Evolutionary conservation across 2,329 filamentous ascomycete genomes (phyloP).

Genomic region (Diaporthe sp.): DNA sequence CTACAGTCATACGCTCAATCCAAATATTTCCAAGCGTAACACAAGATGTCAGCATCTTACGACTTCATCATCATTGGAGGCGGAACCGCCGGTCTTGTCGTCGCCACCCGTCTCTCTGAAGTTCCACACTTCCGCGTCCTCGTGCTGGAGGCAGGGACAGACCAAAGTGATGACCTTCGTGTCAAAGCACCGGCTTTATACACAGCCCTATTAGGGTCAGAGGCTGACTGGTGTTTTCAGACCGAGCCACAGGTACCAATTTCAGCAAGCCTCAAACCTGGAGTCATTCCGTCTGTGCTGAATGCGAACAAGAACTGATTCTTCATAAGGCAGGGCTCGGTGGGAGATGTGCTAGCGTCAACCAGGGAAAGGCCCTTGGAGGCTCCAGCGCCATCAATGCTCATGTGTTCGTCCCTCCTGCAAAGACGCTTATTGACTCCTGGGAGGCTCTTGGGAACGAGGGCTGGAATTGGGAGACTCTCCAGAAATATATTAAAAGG

Average conservation of each 20-base stretch:
- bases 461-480: slow-evolving; percentile 60
- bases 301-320: neutral
- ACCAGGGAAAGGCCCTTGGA: slow-evolving; percentile 52
- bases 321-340: neutral
- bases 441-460: slow-evolving; percentile 66
- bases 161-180: slow-evolving; percentile 49
- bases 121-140: slow-evolving; percentile 50
- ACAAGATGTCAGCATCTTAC: slow-evolving; percentile 44
- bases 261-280: neutral
- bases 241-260: slow-evolving; percentile 50
- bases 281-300: too few species aligned
- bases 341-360: neutral
- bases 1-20: too few species aligned
- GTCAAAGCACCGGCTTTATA: slow-evolving; percentile 53
- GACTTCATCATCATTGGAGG: slow-evolving; percentile 63
- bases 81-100: slow-evolving; percentile 61
- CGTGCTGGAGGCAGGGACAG: slow-evolving; percentile 54
- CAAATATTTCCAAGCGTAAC: too few species aligned
- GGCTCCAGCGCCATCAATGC: slow-evolving; percentile 57
- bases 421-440: slow-evolving; percentile 61
- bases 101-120: slow-evolving; percentile 57
- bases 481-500: slow-evolving; percentile 45
- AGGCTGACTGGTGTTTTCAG: slow-evolving; percentile 56
- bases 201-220: slow-evolving; percentile 47
- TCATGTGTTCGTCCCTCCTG: slow-evolving; percentile 49